These are phyloP conservation scores for Apophysomyces sp. DNA, from an alignment of 371 early-diverging fungal genomes.

Conservation along the genomic window DNA sequence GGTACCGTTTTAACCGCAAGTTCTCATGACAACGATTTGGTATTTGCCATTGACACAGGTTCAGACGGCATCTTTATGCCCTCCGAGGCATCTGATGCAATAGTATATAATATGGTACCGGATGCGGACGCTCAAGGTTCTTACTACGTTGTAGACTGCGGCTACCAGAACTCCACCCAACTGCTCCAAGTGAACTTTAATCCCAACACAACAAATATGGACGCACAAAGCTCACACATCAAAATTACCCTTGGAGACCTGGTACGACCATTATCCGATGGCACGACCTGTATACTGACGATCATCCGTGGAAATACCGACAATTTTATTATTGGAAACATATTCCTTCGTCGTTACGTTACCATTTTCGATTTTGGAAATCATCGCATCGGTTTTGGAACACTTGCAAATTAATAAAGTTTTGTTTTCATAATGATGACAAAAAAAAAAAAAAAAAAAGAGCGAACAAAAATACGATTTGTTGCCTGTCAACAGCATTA, in stretches of 20 bases:
- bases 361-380: slow-evolving; percentile 6
- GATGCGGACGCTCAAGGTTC: background rate
- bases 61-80: background rate
- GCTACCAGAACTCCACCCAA: background rate
- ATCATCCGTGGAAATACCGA: background rate
- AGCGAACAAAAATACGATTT: too few relatives aligned
- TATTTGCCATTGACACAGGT: background rate
- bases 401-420: background rate
- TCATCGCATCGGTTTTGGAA: background rate
- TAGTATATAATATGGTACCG: background rate
- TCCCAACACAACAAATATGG: background rate
- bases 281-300: background rate
- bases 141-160: background rate
- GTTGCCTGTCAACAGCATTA: too few relatives aligned
- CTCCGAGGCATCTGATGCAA: background rate
- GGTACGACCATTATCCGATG: background rate
- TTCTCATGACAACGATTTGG: background rate
- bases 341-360: background rate
- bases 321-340: background rate
- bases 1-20: background rate
- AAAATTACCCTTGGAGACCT: background rate
- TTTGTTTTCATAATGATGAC: too few relatives aligned
- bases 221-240: background rate
- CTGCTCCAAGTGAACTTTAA: background rate
- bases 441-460: too few relatives aligned